Base-by-base conservation (phyloP, 2,329 filamentous ascomycete genomes). In the Rutstroemia sp. region DNA sequence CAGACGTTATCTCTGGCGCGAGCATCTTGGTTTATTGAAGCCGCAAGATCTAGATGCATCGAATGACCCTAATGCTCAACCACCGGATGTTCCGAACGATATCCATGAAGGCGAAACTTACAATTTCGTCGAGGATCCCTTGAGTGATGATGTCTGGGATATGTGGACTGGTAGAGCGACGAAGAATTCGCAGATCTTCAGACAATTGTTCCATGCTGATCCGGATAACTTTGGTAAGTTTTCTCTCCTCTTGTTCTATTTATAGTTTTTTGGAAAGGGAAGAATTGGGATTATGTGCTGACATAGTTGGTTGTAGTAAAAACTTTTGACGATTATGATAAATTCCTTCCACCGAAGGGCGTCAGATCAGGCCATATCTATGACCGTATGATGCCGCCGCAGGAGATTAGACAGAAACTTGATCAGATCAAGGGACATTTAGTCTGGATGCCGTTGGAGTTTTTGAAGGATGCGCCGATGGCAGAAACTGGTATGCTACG, bases 391-490 rank as follows among this genome's bases (percentile, higher is more conserved):
- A 79, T 87, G 70, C 86, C 88, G 0, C 80, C 84, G 0, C 77
- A 85, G 23, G 86, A 95, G 55, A 83, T 94, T 6, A 80, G 88
- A 16, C 71, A 79, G 62, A 90, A 92, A 71, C 75, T 97, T 50
- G 85, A 90, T 65, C 79, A 86, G 67, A 83, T 97, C 63, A 86
- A 84, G 73, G 92, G 92, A 0, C 92, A 97, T 74, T 71, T 97
- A 42, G 92, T 97, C 6, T 95, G 90, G 89, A 92, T 96, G 85
- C 91, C 91, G n/a, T 71, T 97, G 66, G 82, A 91, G 47, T 97
- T 96, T 69, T 72, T 97, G 68, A 79, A 81, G 65, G 85, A 95
- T 61, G 90, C 86, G 0, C 80, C 89, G 65, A 95, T 97, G 91
- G 92, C 92, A 0, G 92, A 96, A 74, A 82, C 81, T 66, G 92